Percentiles rank a stretch among this genome's conserved stretches.
Evolutionary conservation across 129 eudicot genomes (phyloP).

Genomic region (Artemisia annua): DNA sequence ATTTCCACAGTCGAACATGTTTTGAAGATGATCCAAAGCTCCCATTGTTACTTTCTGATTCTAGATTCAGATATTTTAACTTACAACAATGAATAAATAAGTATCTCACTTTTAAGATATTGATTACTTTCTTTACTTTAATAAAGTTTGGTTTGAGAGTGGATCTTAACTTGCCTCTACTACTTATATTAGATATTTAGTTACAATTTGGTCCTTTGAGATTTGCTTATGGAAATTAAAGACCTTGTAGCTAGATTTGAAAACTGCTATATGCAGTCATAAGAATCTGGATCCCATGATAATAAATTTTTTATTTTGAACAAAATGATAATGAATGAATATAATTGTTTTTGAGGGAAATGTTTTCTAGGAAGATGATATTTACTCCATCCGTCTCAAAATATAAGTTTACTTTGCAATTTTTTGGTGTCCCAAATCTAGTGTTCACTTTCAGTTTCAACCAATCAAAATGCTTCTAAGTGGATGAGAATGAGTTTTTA

Average conservation of each 20-base stretch:
- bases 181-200: slow-evolving; percentile 26
- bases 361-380: neutral
- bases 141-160: slow-evolving; percentile 30
- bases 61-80: slow-evolving; percentile 32
- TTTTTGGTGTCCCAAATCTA: too few relatives aligned
- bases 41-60: slow-evolving; percentile 53
- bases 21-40: slow-evolving; percentile 72
- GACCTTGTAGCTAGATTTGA: slow-evolving; percentile 5
- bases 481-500: too few relatives aligned
- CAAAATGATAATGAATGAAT: too few relatives aligned
- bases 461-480: too few relatives aligned
- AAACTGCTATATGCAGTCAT: neutral
- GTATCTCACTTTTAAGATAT: slow-evolving; percentile 3
- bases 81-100: neutral
- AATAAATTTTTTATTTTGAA: too few relatives aligned
- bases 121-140: neutral
- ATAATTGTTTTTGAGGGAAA: too few relatives aligned
- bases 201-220: slow-evolving; percentile 3
- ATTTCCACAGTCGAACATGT: slow-evolving; percentile 62
- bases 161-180: neutral
- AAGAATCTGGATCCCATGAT: too few relatives aligned
- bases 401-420: too few relatives aligned
- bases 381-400: too few relatives aligned
- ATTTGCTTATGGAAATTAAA: neutral
- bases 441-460: too few relatives aligned